Conservation (phyloP, 2,329 filamentous ascomycete genomes). For the Ophiostoma sp. region DNA sequence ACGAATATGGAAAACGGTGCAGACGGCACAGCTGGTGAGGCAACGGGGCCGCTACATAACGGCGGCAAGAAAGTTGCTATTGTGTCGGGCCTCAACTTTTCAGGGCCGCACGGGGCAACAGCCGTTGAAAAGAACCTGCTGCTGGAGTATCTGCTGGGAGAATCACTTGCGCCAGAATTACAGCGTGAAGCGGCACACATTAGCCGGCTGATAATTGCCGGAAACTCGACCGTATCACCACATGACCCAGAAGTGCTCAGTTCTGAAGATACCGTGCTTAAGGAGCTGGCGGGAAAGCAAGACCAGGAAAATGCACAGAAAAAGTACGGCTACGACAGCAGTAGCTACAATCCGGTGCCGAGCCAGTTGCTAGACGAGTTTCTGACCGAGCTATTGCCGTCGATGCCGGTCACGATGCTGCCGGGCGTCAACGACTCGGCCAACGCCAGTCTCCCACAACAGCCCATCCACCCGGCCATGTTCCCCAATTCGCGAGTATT, state of each 20-base stretch:
- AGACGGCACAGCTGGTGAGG: neutral
- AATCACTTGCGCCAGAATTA: constrained; percentile 57
- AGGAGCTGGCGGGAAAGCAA: constrained; percentile 26
- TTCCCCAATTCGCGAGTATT: constrained; percentile 73
- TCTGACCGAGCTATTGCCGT: constrained; percentile 72
- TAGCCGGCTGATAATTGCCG: constrained; percentile 81
- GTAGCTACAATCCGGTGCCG: constrained; percentile 79
- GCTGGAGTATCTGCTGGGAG: constrained; percentile 81
- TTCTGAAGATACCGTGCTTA: neutral
- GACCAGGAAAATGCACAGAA: constrained; percentile 46
- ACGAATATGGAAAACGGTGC: constrained; percentile 55
- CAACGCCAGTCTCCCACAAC: constrained; percentile 84
- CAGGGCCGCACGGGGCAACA: constrained; percentile 64
- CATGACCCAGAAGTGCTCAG: constrained; percentile 11
- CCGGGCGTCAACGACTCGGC: constrained; percentile 82
- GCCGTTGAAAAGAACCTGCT: constrained; percentile 71
- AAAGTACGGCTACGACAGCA: constrained; percentile 92
- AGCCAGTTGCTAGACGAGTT: constrained; percentile 80
- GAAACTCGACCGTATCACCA: constrained; percentile 60
- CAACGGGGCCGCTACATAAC: constrained; percentile 31
- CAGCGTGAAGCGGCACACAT: constrained; percentile 62
- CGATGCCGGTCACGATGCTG: constrained; percentile 81
- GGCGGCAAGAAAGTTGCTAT: constrained; percentile 63
- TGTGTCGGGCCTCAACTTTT: constrained; percentile 81
- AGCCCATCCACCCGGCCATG: constrained; percentile 87